A percentile compares a stretch with the other conserved stretches of the same genome.
These are phyloP conservation scores for Hanseniaspora clermontiae DNA, from an alignment of 805 yeast genomes.

Conservation along the genomic window DNA sequence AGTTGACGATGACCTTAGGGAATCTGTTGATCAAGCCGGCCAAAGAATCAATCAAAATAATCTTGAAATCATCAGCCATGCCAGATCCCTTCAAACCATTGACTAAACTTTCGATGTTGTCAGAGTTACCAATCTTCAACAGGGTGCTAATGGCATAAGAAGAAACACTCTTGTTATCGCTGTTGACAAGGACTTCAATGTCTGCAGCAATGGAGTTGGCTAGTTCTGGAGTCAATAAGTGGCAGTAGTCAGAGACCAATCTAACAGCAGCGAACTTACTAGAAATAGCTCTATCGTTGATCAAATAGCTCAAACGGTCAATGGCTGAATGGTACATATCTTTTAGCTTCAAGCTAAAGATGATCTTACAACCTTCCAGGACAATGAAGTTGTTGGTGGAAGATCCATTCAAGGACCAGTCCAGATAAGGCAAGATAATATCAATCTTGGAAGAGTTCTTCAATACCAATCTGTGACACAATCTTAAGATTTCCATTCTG, in stretches of 20 bases:
- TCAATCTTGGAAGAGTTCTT: conserved; percentile 1
- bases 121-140: conserved; percentile 86
- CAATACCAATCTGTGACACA: neutral
- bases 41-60: conserved; percentile 89
- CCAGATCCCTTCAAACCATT: conserved; percentile 82
- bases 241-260: conserved; percentile 71
- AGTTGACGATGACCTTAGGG: conserved; percentile 72
- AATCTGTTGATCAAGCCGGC: conserved; percentile 83
- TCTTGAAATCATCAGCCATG: conserved; percentile 88
- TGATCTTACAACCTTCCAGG: conserved; percentile 72
- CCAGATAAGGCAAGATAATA: conserved; percentile 4
- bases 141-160: conserved; percentile 95
- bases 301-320: conserved; percentile 56
- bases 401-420: conserved; percentile 1
- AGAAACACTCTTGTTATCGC: conserved; percentile 79
- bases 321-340: conserved; percentile 60
- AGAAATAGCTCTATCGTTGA: conserved; percentile 79
- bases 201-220: conserved; percentile 65
- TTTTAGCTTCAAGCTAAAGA: conserved; percentile 36
- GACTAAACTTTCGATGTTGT: conserved; percentile 77
- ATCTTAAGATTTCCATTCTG: conserved; percentile 23
- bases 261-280: conserved; percentile 90
- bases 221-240: conserved; percentile 52
- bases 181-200: conserved; percentile 75
- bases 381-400: conserved; percentile 38